Evolutionary conservation across 768 basidiomycete genomes (phyloP).

Genomic region (Ramaria sp.): DNA sequence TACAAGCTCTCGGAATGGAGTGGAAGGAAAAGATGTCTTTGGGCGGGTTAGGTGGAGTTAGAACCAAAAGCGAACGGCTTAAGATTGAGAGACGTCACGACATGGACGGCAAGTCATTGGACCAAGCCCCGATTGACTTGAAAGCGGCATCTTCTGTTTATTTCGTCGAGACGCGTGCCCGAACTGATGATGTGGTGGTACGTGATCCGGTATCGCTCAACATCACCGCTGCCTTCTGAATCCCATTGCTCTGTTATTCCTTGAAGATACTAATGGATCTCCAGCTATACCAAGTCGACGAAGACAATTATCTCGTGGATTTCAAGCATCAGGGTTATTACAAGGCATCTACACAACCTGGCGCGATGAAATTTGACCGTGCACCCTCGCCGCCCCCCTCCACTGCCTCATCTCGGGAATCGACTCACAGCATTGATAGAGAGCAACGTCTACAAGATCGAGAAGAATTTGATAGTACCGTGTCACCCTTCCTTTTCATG

Average conservation of each 20-base stretch:
- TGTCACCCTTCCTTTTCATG: constrained; percentile 91
- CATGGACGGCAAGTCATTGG: constrained; percentile 42
- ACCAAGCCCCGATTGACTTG: constrained; percentile 35
- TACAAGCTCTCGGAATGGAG: constrained; percentile 88
- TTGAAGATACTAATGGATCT: constrained; percentile 89
- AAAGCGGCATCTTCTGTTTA: constrained; percentile 68
- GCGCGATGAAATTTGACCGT: constrained; percentile 65
- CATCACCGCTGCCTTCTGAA: background rate
- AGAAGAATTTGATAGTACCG: constrained; percentile 41
- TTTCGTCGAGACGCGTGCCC: constrained; percentile 87
- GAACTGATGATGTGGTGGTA: constrained; percentile 89
- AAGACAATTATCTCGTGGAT: constrained; percentile 93
- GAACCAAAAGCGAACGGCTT: constrained; percentile 11
- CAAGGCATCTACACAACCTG: constrained; percentile 55
- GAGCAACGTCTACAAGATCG: background rate
- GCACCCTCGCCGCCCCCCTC: constrained; percentile 14
- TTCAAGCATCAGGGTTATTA: constrained; percentile 98
- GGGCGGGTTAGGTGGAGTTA: constrained; percentile 52
- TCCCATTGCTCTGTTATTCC: background rate
- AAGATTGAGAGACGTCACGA: constrained; percentile 56
- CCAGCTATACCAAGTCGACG: constrained; percentile 93
- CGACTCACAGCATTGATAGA: background rate
- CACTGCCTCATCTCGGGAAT: constrained; percentile 12
- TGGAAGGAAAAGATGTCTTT: constrained; percentile 88
- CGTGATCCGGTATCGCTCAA: constrained; percentile 17